phyloP scores from a whole-genome alignment of 495 filamentous ascomycete species.

The Lasiosphaeria ovina region DNA sequence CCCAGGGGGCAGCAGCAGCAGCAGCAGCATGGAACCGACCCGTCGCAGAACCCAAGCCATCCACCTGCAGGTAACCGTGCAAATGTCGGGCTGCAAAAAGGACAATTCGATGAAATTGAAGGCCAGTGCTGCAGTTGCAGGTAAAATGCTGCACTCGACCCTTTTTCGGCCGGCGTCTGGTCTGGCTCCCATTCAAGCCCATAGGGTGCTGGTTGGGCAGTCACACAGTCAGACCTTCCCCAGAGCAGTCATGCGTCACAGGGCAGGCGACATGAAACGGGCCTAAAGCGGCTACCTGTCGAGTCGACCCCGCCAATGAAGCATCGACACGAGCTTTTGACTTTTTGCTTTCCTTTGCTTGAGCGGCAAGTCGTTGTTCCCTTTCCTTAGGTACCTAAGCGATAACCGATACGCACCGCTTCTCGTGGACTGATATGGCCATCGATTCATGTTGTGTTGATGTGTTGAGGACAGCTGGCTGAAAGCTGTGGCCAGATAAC shows the following conservation, averaged over 20 bases:
- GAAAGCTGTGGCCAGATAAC: too few relatives aligned
- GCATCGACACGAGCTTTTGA: conserved; percentile 21
- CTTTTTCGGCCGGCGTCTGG: background rate
- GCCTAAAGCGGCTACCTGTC: conserved; percentile 25
- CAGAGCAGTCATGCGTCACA: conserved; percentile 26
- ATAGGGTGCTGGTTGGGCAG: conserved; percentile 30
- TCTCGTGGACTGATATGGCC: too few relatives aligned
- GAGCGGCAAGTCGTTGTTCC: background rate
- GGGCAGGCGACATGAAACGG: conserved; percentile 34
- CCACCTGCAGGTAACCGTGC: too few relatives aligned
- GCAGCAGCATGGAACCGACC: too few relatives aligned
- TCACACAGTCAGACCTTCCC: conserved; percentile 29
- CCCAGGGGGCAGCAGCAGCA: background rate
- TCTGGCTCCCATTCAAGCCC: conserved; percentile 5
- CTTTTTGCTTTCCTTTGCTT: background rate
- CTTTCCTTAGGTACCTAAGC: background rate
- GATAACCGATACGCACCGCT: too few relatives aligned
- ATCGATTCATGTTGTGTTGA: too few relatives aligned
- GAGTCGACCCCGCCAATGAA: conserved; percentile 28
- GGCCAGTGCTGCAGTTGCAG: too few relatives aligned
- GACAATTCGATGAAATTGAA: background rate
- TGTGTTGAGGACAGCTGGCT: too few relatives aligned
- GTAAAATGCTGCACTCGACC: too few relatives aligned
- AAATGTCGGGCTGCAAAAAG: conserved; percentile 22
- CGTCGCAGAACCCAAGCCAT: too few relatives aligned